phyloP scores from a whole-genome alignment of 371 early-diverging fungal species.

The Rhizopus arrhizus region DNA sequence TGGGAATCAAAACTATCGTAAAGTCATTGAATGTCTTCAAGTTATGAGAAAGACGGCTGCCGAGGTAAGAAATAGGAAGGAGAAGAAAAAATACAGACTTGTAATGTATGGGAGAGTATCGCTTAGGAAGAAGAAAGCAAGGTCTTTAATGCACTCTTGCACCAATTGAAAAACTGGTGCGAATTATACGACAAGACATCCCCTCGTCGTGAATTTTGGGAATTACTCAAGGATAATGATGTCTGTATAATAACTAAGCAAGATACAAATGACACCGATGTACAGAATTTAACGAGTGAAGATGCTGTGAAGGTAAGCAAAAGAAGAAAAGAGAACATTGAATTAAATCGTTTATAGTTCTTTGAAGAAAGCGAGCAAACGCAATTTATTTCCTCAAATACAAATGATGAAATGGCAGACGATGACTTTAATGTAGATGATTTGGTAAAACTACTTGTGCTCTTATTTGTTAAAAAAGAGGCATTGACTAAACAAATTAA shows the following conservation, averaged over 20 bases:
- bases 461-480: neutral
- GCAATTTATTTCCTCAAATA: neutral
- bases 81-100: neutral
- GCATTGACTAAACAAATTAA: neutral
- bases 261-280: slow-evolving; percentile 39
- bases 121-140: slow-evolving; percentile 41
- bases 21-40: slow-evolving; percentile 56
- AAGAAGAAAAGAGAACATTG: neutral
- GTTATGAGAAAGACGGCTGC: slow-evolving; percentile 49
- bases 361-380: neutral
- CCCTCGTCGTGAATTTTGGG: slow-evolving; percentile 43
- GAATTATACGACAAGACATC: slow-evolving; percentile 22
- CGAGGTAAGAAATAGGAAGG: slow-evolving; percentile 17
- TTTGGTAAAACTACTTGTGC: slow-evolving; percentile 12
- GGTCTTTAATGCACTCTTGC: slow-evolving; percentile 46
- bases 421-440: slow-evolving; percentile 18
- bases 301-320: slow-evolving; percentile 37
- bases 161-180: slow-evolving; percentile 31
- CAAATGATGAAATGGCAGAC: slow-evolving; percentile 5
- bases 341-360: neutral
- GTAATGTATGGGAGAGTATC: neutral
- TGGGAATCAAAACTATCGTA: slow-evolving; percentile 55
- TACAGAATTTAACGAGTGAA: slow-evolving; percentile 17
- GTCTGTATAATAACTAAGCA: slow-evolving; percentile 44
- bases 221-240: slow-evolving; percentile 25